phyloP scores from a whole-genome alignment of 768 basidiomycete species.

The Serendipita vermifera region DNA sequence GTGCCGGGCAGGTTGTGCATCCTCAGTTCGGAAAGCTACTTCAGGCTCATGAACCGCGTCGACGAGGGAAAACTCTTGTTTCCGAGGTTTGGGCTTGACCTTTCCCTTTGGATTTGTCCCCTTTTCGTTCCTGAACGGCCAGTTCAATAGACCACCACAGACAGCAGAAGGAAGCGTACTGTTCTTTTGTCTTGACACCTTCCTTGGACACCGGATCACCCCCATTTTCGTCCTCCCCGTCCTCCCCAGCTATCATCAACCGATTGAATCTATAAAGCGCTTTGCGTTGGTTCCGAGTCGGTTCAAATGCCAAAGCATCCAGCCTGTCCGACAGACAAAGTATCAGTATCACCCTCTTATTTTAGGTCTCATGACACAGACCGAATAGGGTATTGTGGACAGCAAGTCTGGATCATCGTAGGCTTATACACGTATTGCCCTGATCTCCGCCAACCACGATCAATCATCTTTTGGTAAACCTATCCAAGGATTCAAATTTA shows the following conservation, averaged over 20 bases:
- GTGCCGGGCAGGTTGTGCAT: constrained; percentile 28
- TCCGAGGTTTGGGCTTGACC: not conserved
- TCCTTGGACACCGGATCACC: too few relatives aligned
- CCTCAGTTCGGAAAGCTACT: constrained; percentile 20
- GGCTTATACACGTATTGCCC: constrained; percentile 83
- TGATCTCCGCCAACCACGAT: constrained; percentile 74
- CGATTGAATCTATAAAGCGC: constrained; percentile 55
- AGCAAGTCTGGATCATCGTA: constrained; percentile 68
- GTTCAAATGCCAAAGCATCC: constrained; percentile 50
- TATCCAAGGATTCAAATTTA: too few relatives aligned
- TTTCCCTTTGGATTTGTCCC: not conserved
- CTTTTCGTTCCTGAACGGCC: too few relatives aligned
- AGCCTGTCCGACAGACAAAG: constrained; percentile 32
- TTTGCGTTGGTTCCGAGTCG: constrained; percentile 64
- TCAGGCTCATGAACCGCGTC: constrained; percentile 48
- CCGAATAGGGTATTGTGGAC: constrained; percentile 93
- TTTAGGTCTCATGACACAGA: too few relatives aligned
- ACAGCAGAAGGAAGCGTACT: too few relatives aligned
- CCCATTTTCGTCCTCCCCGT: constrained; percentile 21
- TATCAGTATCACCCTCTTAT: constrained; percentile 13
- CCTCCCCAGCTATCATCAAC: constrained; percentile 39
- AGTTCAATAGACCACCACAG: too few relatives aligned
- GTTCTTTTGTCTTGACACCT: too few relatives aligned
- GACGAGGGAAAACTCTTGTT: constrained; percentile 29
- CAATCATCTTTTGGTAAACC: constrained; percentile 77